Base-by-base conservation (phyloP, 1,284 basidiomycete genomes). In the Thelephora terrestris region DNA sequence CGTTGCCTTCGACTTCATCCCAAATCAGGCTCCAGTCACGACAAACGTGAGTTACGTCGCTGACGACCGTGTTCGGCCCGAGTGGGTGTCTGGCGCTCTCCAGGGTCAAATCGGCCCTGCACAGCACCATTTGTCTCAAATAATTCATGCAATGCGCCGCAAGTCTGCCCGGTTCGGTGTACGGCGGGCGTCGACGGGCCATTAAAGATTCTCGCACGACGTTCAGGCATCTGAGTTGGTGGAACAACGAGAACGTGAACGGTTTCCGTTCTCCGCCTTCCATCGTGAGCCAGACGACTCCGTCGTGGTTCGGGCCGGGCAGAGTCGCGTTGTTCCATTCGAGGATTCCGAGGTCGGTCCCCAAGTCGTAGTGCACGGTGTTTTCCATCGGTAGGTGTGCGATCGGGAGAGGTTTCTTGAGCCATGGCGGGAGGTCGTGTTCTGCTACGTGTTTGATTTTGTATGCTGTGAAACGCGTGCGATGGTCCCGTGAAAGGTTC, bases 161-260 rank as follows among this genome's bases (percentile, higher is more conserved):
- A 20, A 52, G 55, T 43, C 47, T 46, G n/a, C 50, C 43, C n/a
- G 45, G 46, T 23, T 53, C 43, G 3, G 32, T 43, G 38, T 32
- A 14, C 29, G 29, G 29, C 29, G 29, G 29, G 12, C 14, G 6
- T 7, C 29, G 29, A 36, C 20, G 45, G 16, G 24, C 32, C 44
- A 43, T 50, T 40, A 43, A 52, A 3, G 25, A 48, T 16, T 48
- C 52, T 34, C 55, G 50, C 27, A 57, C n/a, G 47, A 56, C 54
- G 54, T 60, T 57, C 16, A 60, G 57, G 46, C 58, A 60, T 47
- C 58, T 57, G 39, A 60, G 53, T 51, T 60, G 53, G 52, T 60
- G 58, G 39, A 56, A 48, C 52, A 55, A 53, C 12, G 54, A 53
- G 37, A 58, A 27, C 10, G 53, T 50, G 57, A 60, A 60, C 4